phyloP scores from a whole-genome alignment of 2,329 filamentous ascomycete genomes.

The Pezicula radicicola region DNA sequence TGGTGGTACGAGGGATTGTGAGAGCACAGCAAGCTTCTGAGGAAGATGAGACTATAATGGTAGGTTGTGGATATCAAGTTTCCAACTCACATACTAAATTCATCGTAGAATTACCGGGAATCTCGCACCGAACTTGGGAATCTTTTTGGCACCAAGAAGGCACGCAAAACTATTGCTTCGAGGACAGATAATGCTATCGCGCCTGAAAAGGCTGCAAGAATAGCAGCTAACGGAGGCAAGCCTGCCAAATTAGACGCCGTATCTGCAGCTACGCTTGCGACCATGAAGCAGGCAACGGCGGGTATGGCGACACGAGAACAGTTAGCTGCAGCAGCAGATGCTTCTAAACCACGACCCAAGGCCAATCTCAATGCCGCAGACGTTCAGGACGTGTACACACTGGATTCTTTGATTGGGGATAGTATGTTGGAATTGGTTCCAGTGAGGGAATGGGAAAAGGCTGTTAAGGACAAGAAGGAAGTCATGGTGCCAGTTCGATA shows the following conservation, averaged over 20 bases:
- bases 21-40: constrained; percentile 50
- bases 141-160: constrained; percentile 83
- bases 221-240: constrained; percentile 27
- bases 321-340: constrained; percentile 61
- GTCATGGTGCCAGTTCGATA: constrained; percentile 59
- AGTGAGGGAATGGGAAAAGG: constrained; percentile 72
- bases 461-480: constrained; percentile 53
- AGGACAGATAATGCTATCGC: constrained; percentile 68
- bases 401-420: constrained; percentile 61
- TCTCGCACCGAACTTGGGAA: constrained; percentile 69
- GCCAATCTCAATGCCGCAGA: constrained; percentile 65
- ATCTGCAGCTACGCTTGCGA: constrained; percentile 58
- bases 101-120: constrained; percentile 51
- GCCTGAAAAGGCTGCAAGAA: constrained; percentile 32
- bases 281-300: constrained; percentile 58
- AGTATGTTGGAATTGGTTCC: constrained; percentile 66
- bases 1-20: constrained; percentile 56
- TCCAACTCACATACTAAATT: constrained; percentile 9
- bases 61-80: constrained; percentile 6
- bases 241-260: constrained; percentile 52
- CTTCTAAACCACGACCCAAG: constrained; percentile 69
- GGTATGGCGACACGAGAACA: constrained; percentile 67
- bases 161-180: constrained; percentile 71
- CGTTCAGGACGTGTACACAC: constrained; percentile 71
- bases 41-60: constrained; percentile 39